Evolutionary conservation across 768 basidiomycete genomes (phyloP), one percentile per base, ranked within the genome.

Genomic region (Phlebiopsis gigantea): DNA sequence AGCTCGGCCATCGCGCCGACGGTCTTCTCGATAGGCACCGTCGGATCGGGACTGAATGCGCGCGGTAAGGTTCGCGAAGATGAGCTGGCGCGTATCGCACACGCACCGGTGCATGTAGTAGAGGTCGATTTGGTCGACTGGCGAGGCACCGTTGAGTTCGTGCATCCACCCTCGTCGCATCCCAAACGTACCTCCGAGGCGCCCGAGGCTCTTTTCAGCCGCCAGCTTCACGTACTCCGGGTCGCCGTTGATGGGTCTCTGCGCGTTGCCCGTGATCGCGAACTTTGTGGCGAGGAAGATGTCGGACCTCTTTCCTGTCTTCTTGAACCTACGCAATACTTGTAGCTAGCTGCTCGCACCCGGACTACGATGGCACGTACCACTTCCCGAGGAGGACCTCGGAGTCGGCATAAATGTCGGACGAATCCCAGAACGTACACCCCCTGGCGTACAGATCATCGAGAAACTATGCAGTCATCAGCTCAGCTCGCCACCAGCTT

Each of bases 301-400:
- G 19, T 80, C 72, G 31, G 72, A 58, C 31, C 81, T 72, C 59
- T 79, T 80, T 17, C 81, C 81, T 12, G 77, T 80, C n/a, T 72
- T 71, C 61, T 77, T 75, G 66, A 85, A 80, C 81, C 81, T 79
- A 57, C 1, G 30, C 41, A 22, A 9, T 3, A 22, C 15, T 5
- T 29, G 15, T 24, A 48, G 14, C 28, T 26, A 43, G 5, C 14
- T n/a, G n/a, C 25, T 26, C 30, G 24, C 24, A 25, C 25, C 7
- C 24, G 43, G 14, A 8, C 9, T 17, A 15, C 4, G 45, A 2
- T 12, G 21, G 8, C 1, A 14, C 53, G n/a, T 46, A 62, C 77
- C 77, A 81, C 61, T 74, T 78, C 2, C 77, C 77, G 42, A 81
- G 68, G n/a, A 80, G 69, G 2, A 73, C 77, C 61, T 82, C 79